Conservation (phyloP, 495 filamentous ascomycete genomes). For the Amphirosellinia nigrospora region DNA sequence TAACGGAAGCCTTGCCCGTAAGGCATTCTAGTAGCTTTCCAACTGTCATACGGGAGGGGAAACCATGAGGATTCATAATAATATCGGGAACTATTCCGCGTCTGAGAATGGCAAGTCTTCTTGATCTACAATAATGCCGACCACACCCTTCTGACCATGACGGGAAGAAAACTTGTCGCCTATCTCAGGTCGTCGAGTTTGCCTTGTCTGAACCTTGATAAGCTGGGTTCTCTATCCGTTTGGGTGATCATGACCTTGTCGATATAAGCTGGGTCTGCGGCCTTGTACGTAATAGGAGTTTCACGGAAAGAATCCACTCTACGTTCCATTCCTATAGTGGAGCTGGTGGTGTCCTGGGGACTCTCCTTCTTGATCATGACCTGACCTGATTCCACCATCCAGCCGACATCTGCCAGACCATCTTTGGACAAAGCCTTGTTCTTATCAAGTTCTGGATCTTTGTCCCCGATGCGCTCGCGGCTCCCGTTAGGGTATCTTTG, state of each 20-base stretch:
- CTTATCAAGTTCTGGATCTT: constrained; percentile 69
- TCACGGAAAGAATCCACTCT: constrained; percentile 68
- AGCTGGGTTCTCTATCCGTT: constrained; percentile 81
- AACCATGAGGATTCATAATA: constrained; percentile 99
- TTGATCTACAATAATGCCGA: constrained; percentile 93
- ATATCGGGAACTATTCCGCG: constrained; percentile 87
- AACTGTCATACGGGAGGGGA: constrained; percentile 99
- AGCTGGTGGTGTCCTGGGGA: constrained; percentile 75
- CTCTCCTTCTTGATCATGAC: constrained; percentile 87
- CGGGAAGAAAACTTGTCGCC: constrained; percentile 99
- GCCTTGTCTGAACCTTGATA: constrained; percentile 89
- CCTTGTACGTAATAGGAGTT: constrained; percentile 78
- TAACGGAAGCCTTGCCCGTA: constrained; percentile 89
- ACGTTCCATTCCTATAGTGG: constrained; percentile 67
- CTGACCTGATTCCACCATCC: constrained; percentile 72
- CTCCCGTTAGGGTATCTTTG: constrained; percentile 82
- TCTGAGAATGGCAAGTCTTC: constrained; percentile 98
- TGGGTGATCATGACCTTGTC: constrained; percentile 92
- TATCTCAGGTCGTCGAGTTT: constrained; percentile 90
- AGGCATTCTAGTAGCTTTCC: constrained; percentile 97
- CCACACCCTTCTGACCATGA: constrained; percentile 98
- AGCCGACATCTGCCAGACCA: constrained; percentile 84
- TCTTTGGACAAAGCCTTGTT: constrained; percentile 76
- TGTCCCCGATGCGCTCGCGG: constrained; percentile 72
- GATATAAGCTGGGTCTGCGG: constrained; percentile 83